These are phyloP conservation scores for Gardenia jasminoides DNA, from an alignment of 257 asterid species.

Conservation along the genomic window DNA sequence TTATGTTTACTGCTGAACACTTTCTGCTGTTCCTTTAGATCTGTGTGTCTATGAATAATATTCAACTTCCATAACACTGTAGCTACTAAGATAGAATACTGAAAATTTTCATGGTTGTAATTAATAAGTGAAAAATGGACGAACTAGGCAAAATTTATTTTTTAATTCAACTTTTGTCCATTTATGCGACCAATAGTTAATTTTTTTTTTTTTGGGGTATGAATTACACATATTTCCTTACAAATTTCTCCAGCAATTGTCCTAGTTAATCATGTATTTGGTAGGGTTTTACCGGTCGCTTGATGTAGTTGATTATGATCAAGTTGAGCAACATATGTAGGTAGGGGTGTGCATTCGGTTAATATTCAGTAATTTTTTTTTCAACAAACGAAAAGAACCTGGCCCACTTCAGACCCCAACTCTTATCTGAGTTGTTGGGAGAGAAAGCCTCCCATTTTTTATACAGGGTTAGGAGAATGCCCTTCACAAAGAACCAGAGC, in stretches of 20 bases:
- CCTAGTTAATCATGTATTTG: background rate
- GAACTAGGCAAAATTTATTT: background rate
- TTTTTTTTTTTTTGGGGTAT: background rate
- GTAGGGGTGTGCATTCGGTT: too few species aligned
- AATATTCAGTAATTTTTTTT: too few species aligned
- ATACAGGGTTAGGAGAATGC: too few species aligned
- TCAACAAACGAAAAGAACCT: too few species aligned
- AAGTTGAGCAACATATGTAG: background rate
- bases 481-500: too few species aligned
- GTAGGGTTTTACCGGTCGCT: background rate
- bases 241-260: background rate
- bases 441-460: too few species aligned
- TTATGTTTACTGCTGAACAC: background rate
- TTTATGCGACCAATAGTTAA: too few species aligned
- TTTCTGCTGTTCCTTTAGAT: constrained; percentile 7
- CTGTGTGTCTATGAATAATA: background rate
- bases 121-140: background rate
- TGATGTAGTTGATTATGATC: background rate
- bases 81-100: background rate
- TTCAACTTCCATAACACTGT: background rate
- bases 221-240: background rate
- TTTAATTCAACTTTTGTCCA: background rate
- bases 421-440: too few species aligned
- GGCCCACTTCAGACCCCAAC: too few species aligned
- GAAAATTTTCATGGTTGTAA: background rate